Base-by-base conservation (phyloP, 2,329 filamentous ascomycete genomes). In the Botrytis hyacinthi region DNA sequence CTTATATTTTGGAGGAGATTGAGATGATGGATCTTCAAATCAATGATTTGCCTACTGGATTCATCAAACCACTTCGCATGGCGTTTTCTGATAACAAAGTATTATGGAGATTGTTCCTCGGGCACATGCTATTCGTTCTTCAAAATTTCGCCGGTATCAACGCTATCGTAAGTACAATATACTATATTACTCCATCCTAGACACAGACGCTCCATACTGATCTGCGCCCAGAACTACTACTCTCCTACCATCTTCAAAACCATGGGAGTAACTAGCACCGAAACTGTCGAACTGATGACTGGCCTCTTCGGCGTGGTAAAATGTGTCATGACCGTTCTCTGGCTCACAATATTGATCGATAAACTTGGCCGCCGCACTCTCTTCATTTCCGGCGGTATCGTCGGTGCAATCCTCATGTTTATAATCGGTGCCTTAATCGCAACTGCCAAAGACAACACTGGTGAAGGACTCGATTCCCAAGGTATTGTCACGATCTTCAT, bases 1-100 rank as follows among this genome's bases (percentile, higher is more conserved):
- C 84, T 71, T 94, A 94, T 80, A 91, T 95, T 73, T 83, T 91
- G 3, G 92, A 95, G 80, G 93, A 95, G 81, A 85, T 95, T 37
- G 85, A 86, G 73, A 90, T 87, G 76, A 91, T 95, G 75, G 91
- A 94, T 72, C 85, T 87, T 22, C 91, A 92, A 20, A 83, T 94
- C 32, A 65, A 65, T 35, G 37, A 65, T 42, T 44, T 65, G 8
- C 62, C 62, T n/a, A 65, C 62, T 16, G 62, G 62, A n/a, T 65
- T 65, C n/a, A 44, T 65, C 20, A 42, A 92, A 92, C 16, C 82
- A 87, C n/a, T 92, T 92, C 5, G 94, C 94, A 85, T 93, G 90
- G 89, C 90, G 90, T 65, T 65, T n/a, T 29, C 22, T 29, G 62
- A 66, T 48, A 48, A 66, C 40, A 66, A 48, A 44, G 37, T 54